Percentiles rank a stretch among this genome's conserved stretches.
phyloP scores from a whole-genome alignment of 2,329 filamentous ascomycete genomes.

The Dryadomyces quercus-mongolicae region DNA sequence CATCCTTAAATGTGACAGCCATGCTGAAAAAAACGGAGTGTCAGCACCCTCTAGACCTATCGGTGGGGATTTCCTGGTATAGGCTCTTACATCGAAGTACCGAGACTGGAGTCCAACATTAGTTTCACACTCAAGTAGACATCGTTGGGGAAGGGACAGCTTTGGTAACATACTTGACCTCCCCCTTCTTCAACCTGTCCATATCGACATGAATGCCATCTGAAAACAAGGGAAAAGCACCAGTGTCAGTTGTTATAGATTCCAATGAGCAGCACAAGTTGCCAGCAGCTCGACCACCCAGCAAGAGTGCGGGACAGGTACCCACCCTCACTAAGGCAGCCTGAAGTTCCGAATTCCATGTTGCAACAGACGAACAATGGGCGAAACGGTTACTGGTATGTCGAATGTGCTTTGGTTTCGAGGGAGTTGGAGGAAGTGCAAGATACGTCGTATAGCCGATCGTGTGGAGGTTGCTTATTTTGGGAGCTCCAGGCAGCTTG shows the following conservation, averaged over 20 bases:
- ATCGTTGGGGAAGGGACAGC: not conserved
- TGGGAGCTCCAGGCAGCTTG: constrained; percentile 12
- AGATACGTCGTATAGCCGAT: not conserved
- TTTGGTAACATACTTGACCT: constrained; percentile 72
- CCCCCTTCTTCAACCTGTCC: constrained; percentile 95
- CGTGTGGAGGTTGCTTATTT: not conserved
- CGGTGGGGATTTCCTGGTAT: not conserved
- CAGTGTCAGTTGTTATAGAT: too few species aligned
- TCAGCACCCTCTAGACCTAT: not conserved
- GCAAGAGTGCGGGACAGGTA: not conserved
- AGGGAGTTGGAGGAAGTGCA: not conserved
- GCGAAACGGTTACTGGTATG: not conserved
- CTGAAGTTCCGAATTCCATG: constrained; percentile 54
- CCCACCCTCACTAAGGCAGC: constrained; percentile 52
- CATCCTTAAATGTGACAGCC: constrained; percentile 98
- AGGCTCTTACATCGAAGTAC: constrained; percentile 94
- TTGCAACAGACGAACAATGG: constrained; percentile 9
- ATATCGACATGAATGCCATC: constrained; percentile 99
- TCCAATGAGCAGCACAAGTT: not conserved
- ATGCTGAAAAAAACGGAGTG: constrained; percentile 49
- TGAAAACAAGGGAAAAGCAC: constrained; percentile 23
- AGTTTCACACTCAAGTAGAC: not conserved
- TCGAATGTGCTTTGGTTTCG: not conserved
- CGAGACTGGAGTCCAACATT: constrained; percentile 48
- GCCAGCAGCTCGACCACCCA: not conserved